phyloP scores from a whole-genome alignment of 768 basidiomycete species.

The Lanmaoa rubissima region DNA sequence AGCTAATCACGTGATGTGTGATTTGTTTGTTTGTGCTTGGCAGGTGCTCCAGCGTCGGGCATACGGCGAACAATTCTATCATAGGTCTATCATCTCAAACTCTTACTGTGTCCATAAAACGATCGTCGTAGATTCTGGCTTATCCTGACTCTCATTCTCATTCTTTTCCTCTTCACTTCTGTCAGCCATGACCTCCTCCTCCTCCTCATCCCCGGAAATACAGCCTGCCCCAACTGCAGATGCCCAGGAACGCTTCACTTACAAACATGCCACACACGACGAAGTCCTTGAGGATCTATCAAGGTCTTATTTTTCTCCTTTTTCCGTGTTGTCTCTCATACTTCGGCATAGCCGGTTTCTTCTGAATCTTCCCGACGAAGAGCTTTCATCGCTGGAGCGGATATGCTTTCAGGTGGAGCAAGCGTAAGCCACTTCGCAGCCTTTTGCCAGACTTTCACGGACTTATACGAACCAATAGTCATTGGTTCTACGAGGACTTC shows the following conservation, averaged over 20 bases:
- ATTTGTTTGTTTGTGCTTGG: slow-evolving; percentile 27
- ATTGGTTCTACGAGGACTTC: slow-evolving; percentile 99
- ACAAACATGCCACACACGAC: slow-evolving; percentile 74
- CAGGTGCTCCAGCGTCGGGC: slow-evolving; percentile 9
- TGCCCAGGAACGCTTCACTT: slow-evolving; percentile 44
- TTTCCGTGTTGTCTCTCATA: slow-evolving; percentile 13
- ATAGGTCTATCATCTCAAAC: slow-evolving; percentile 27
- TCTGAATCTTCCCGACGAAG: slow-evolving; percentile 91
- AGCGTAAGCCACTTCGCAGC: slow-evolving; percentile 62
- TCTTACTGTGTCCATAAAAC: slow-evolving; percentile 34
- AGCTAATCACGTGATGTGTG: slow-evolving; percentile 15
- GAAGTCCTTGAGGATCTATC: slow-evolving; percentile 91
- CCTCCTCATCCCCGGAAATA: slow-evolving; percentile 77
- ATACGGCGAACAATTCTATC: slow-evolving; percentile 25
- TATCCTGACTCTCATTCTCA: slow-evolving; percentile 30
- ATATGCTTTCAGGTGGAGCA: slow-evolving; percentile 99
- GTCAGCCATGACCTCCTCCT: slow-evolving; percentile 67
- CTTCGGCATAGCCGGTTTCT: slow-evolving; percentile 76
- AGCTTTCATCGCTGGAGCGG: slow-evolving; percentile 86
- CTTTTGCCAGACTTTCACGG: slow-evolving; percentile 8
- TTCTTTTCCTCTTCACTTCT: slow-evolving; percentile 27
- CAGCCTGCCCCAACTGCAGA: slow-evolving; percentile 43
- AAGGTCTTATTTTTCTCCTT: slow-evolving; percentile 50
- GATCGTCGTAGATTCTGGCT: slow-evolving; percentile 30
- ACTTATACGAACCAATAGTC: slow-evolving; percentile 47